Percentiles rank a stretch among this genome's conserved stretches.
phyloP scores from a whole-genome alignment of 2,329 filamentous ascomycete species.

The Alternaria consortialis region DNA sequence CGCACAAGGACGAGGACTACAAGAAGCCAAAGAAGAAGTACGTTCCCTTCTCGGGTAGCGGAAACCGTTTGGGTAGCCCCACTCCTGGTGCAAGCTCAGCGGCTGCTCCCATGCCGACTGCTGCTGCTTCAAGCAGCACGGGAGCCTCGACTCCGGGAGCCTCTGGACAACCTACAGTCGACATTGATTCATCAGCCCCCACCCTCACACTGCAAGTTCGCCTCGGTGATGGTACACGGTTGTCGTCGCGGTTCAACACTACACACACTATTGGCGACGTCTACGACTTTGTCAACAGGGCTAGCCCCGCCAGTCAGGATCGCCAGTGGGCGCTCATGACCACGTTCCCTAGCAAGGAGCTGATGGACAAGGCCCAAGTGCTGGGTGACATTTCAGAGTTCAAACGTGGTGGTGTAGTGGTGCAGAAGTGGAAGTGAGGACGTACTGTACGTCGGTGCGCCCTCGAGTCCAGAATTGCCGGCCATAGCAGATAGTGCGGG shows the following conservation, averaged over 20 bases:
- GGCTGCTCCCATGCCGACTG: constrained; percentile 44
- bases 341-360: constrained; percentile 83
- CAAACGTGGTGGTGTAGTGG: constrained; percentile 63
- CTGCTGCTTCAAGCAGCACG: constrained; percentile 45
- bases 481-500: not conserved
- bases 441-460: not conserved
- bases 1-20: constrained; percentile 79
- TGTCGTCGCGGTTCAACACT: constrained; percentile 84
- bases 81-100: constrained; percentile 68
- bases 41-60: constrained; percentile 76
- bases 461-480: constrained; percentile 1
- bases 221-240: constrained; percentile 77
- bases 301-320: constrained; percentile 64
- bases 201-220: constrained; percentile 77
- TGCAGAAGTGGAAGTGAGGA: constrained; percentile 62
- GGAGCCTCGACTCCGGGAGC: constrained; percentile 38
- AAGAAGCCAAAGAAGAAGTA: constrained; percentile 76
- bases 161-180: constrained; percentile 55
- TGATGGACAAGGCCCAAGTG: constrained; percentile 69
- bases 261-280: constrained; percentile 80
- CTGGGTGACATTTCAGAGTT: constrained; percentile 60
- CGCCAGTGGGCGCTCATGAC: constrained; percentile 80
- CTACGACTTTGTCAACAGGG: constrained; percentile 75
- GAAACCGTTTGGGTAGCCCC: constrained; percentile 78
- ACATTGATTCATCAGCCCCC: constrained; percentile 72